phyloP scores from a whole-genome alignment of 192 early-diverging fungal species.

The Spizellomyces punctatus region DNA sequence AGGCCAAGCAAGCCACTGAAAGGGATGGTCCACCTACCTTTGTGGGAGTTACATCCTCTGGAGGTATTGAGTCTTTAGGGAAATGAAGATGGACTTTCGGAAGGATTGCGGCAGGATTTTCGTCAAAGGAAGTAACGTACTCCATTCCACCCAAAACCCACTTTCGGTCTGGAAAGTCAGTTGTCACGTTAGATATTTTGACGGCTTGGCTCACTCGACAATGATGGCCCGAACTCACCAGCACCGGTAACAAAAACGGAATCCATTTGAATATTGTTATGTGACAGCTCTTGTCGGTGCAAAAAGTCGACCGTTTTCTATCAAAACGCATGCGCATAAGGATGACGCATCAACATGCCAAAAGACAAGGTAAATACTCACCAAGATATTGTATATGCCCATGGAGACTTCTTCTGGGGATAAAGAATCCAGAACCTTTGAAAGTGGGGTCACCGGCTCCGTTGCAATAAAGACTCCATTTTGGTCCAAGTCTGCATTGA shows the following conservation, averaged over 20 bases:
- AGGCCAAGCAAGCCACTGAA: no score
- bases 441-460: slow-evolving; percentile 39
- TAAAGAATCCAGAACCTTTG: slow-evolving; percentile 16
- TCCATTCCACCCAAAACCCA: slow-evolving; percentile 47
- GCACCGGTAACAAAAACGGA: slow-evolving; percentile 36
- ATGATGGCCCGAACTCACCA: background rate
- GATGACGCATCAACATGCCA: no score
- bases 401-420: slow-evolving; percentile 35
- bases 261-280: slow-evolving; percentile 43
- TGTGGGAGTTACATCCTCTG: slow-evolving; percentile 9
- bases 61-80: slow-evolving; percentile 21
- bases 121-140: slow-evolving; percentile 27
- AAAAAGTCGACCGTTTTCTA: slow-evolving; percentile 43
- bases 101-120: slow-evolving; percentile 12
- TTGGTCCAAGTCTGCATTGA: slow-evolving; percentile 24
- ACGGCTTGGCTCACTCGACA: background rate
- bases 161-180: background rate
- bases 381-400: slow-evolving; percentile 35
- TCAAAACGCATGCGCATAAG: background rate
- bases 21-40: no score
- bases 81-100: slow-evolving; percentile 20
- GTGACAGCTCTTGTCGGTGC: slow-evolving; percentile 37
- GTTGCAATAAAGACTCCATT: slow-evolving; percentile 36
- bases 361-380: slow-evolving; percentile 2
- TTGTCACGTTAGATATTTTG: background rate